A percentile compares a stretch with the other conserved stretches of the same genome.
Conservation (phyloP, 352 stramenopile genomes). For the Phytophthora sansomeana region DNA sequence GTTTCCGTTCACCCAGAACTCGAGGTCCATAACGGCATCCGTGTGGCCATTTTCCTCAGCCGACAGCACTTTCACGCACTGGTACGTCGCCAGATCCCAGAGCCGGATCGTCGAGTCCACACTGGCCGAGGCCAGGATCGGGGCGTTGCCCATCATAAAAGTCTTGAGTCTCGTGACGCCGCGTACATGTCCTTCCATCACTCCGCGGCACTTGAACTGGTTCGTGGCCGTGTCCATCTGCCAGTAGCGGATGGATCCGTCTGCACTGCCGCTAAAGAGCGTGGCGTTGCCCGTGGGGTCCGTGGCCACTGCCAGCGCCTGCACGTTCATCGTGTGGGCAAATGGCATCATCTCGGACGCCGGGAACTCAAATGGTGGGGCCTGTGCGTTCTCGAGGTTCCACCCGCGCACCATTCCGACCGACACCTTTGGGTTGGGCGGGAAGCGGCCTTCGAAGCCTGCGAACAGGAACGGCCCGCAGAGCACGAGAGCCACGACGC, state of each 20-base stretch:
- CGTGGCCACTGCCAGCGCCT: conserved; percentile 77
- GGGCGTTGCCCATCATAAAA: conserved; percentile 66
- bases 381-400: conserved; percentile 81
- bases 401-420: conserved; percentile 84
- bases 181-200: conserved; percentile 82
- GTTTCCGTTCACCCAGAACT: conserved; percentile 87
- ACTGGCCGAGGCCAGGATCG: conserved; percentile 83
- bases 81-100: conserved; percentile 85
- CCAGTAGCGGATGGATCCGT: conserved; percentile 86
- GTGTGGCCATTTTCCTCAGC: conserved; percentile 77
- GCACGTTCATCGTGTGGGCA: conserved; percentile 77
- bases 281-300: conserved; percentile 70
- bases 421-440: conserved; percentile 57
- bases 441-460: conserved; percentile 77
- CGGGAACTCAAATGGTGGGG: conserved; percentile 70
- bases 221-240: conserved; percentile 74
- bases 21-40: conserved; percentile 86
- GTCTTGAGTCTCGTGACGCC: conserved; percentile 87
- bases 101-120: conserved; percentile 84
- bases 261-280: conserved; percentile 79
- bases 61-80: conserved; percentile 83
- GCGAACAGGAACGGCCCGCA: conserved; percentile 84
- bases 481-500: conserved; percentile 73
- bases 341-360: conserved; percentile 75
- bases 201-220: conserved; percentile 77